Evolutionary conservation across 2,329 filamentous ascomycete species (phyloP).

Genomic region (Aspergillus ochraceoroseus): DNA sequence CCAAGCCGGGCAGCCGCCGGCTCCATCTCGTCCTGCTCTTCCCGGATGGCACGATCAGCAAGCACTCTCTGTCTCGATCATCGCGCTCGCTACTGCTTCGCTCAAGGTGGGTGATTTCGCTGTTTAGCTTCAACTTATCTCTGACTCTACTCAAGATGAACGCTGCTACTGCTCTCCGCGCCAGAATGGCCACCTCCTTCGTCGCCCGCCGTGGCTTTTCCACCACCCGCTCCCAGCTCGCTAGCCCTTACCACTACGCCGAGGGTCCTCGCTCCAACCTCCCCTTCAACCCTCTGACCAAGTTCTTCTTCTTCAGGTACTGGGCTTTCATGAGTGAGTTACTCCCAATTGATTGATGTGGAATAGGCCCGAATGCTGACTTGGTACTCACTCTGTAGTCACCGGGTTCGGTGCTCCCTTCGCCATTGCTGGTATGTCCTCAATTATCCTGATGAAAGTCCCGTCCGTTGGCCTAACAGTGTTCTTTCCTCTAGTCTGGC

Average conservation of each 20-base stretch:
- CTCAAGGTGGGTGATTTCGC: conserved; percentile 31
- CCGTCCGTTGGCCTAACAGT: conserved; percentile 21
- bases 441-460: background rate
- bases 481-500: conserved; percentile 52
- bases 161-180: conserved; percentile 61
- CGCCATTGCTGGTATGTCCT: conserved; percentile 57
- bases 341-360: conserved; percentile 6
- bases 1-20: conserved; percentile 11
- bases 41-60: conserved; percentile 17
- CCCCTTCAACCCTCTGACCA: conserved; percentile 92
- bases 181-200: conserved; percentile 58
- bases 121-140: conserved; percentile 29
- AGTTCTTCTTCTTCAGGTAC: conserved; percentile 77
- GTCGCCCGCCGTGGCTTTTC: conserved; percentile 91
- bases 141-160: conserved; percentile 65
- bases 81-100: conserved; percentile 22
- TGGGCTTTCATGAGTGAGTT: conserved; percentile 69
- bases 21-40: conserved; percentile 23
- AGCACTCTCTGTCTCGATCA: conserved; percentile 13
- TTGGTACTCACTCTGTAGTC: conserved; percentile 42
- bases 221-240: conserved; percentile 76
- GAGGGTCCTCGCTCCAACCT: conserved; percentile 93
- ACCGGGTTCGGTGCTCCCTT: conserved; percentile 58
- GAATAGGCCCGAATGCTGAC: conserved; percentile 35
- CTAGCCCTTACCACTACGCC: conserved; percentile 95